A percentile compares a stretch with the other conserved stretches of the same genome.
phyloP scores from a whole-genome alignment of 768 basidiomycete species.

The Lactarius akahatsu region DNA sequence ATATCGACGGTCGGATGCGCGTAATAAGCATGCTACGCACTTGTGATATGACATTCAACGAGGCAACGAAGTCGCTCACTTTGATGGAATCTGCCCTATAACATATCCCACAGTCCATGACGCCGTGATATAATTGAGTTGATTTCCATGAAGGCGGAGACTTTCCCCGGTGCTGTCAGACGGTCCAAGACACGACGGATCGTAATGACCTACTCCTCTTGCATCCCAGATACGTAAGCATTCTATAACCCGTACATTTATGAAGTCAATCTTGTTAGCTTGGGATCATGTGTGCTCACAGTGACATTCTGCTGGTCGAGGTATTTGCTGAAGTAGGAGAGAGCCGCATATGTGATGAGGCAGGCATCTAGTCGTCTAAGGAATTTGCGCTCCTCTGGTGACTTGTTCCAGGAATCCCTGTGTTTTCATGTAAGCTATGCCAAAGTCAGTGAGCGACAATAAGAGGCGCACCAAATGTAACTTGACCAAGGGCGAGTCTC shows the following conservation, averaged over 20 bases:
- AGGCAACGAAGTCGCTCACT: not conserved
- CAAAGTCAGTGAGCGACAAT: not conserved
- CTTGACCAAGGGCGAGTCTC: constrained; percentile 32
- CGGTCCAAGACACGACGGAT: not conserved
- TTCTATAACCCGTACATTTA: constrained; percentile 32
- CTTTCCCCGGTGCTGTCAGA: not conserved
- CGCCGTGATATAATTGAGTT: constrained; percentile 43
- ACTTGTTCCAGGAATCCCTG: constrained; percentile 44
- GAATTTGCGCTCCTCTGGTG: constrained; percentile 39
- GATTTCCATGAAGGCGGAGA: constrained; percentile 35
- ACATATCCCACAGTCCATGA: constrained; percentile 44
- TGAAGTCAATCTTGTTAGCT: not conserved
- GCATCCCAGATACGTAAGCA: constrained; percentile 44
- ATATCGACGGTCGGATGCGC: constrained; percentile 35
- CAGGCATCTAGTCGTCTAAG: constrained; percentile 39
- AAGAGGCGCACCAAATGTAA: constrained; percentile 34
- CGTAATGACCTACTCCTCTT: constrained; percentile 37
- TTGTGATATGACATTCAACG: not conserved
- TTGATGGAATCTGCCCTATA: constrained; percentile 40
- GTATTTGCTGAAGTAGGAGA: constrained; percentile 43
- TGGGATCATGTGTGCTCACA: constrained; percentile 28
- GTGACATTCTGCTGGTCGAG: constrained; percentile 43
- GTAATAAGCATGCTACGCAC: constrained; percentile 38
- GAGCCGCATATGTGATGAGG: constrained; percentile 39
- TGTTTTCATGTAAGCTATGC: not conserved